A percentile compares a stretch with the other conserved stretches of the same genome.
Conservation (phyloP, 139 green algal genomes). For the Closterium sp. region DNA sequence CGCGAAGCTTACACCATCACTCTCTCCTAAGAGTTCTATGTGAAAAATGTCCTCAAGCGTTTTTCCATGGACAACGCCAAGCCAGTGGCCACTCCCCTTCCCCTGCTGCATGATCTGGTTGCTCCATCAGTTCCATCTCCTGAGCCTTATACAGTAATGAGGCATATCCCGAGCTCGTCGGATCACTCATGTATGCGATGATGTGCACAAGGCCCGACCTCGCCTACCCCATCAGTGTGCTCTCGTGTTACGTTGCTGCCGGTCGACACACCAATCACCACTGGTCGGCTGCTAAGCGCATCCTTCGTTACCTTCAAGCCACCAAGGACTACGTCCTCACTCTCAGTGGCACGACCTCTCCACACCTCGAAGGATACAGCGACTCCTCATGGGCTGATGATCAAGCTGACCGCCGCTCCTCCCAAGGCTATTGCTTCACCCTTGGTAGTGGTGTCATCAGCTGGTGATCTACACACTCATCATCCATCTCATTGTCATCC, state of each 20-base stretch:
- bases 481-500: neutral
- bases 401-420: neutral
- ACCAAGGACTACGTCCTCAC: neutral
- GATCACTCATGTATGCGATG: too few species aligned
- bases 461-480: neutral
- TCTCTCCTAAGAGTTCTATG: too few species aligned
- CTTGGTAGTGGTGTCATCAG: neutral
- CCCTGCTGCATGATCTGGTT: too few species aligned
- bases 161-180: too few species aligned
- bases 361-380: too few species aligned
- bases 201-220: neutral
- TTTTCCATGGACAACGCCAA: too few species aligned
- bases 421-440: neutral
- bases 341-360: neutral
- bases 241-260: neutral
- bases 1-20: too few species aligned
- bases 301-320: neutral
- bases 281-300: neutral
- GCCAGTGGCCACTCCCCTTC: too few species aligned
- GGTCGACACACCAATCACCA: neutral
- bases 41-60: too few species aligned
- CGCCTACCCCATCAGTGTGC: neutral
- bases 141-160: too few species aligned
- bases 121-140: too few species aligned
- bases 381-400: neutral